Conservation (phyloP, 495 filamentous ascomycete genomes). For the Tuber umbilicatum region DNA sequence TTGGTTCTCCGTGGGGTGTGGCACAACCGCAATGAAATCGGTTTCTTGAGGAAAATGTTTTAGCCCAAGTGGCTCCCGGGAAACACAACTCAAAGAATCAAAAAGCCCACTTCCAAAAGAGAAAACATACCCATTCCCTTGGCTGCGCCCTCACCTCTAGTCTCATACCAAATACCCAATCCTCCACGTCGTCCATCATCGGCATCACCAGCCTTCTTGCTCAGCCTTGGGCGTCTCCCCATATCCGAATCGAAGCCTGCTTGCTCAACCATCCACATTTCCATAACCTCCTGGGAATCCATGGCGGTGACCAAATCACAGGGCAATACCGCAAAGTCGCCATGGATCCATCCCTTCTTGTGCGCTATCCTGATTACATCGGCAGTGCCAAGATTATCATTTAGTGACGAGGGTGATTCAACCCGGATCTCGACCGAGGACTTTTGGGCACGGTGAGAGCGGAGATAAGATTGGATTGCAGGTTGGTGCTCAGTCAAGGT, state of each 20-base stretch:
- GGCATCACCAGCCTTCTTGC: conserved; percentile 43
- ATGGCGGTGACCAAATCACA: conserved; percentile 93
- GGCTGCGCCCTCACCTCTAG: conserved; percentile 56
- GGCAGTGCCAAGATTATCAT: conserved; percentile 59
- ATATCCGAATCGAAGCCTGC: conserved; percentile 54
- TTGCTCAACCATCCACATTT: conserved; percentile 87
- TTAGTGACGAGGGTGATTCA: conserved; percentile 38
- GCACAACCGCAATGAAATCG: conserved; percentile 73
- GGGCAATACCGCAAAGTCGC: conserved; percentile 82
- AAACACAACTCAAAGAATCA: not conserved
- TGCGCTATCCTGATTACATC: conserved; percentile 67
- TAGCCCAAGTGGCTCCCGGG: not conserved
- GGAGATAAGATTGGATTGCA: conserved; percentile 40
- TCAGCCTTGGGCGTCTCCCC: conserved; percentile 27
- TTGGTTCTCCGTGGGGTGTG: conserved; percentile 31
- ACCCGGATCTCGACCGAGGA: conserved; percentile 30
- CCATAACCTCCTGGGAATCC: conserved; percentile 67
- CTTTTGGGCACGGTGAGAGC: conserved; percentile 42
- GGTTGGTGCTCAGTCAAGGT: conserved; percentile 39
- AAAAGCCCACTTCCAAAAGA: not conserved
- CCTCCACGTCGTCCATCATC: conserved; percentile 62
- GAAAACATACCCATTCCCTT: conserved; percentile 52
- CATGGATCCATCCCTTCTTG: conserved; percentile 52
- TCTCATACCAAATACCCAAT: conserved; percentile 81
- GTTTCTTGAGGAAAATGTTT: conserved; percentile 57